These are phyloP conservation scores for Aphanomyces invadans DNA, from an alignment of 352 stramenopile species.

Conservation along the genomic window DNA sequence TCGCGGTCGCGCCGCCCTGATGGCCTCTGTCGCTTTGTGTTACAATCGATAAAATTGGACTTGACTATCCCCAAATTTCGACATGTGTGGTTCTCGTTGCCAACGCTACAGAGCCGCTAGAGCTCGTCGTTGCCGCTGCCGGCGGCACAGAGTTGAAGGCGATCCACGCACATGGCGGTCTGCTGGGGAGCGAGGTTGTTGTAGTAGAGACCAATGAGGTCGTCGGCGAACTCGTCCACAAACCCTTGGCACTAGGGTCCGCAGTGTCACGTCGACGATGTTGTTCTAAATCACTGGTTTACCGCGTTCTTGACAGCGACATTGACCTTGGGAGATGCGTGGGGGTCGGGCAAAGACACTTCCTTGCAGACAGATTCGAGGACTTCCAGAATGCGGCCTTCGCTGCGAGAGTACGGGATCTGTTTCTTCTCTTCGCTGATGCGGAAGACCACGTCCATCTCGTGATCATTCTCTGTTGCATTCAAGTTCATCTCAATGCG, in stretches of 20 bases:
- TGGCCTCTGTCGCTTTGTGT: no score
- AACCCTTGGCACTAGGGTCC: constrained; percentile 58
- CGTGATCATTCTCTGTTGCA: constrained; percentile 70
- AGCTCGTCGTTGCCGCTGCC: constrained; percentile 36
- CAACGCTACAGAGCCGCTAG: no score
- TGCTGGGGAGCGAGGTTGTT: constrained; percentile 62
- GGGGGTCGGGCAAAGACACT: constrained; percentile 36
- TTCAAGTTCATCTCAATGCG: constrained; percentile 77
- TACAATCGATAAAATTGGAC: no score
- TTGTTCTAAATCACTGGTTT: no score
- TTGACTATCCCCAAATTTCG: no score
- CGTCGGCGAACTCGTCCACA: constrained; percentile 68
- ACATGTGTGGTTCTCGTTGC: no score
- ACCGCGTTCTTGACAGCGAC: constrained; percentile 55
- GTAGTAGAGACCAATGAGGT: constrained; percentile 69
- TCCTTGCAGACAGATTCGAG: constrained; percentile 60
- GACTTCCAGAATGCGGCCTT: constrained; percentile 79
- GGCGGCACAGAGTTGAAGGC: constrained; percentile 39
- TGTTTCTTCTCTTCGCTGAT: constrained; percentile 85
- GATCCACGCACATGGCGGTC: constrained; percentile 43
- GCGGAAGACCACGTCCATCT: constrained; percentile 78
- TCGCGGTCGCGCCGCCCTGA: constrained; percentile 39
- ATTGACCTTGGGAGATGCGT: constrained; percentile 41
- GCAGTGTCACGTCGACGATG: no score
- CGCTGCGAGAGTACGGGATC: constrained; percentile 73